Evolutionary conservation across 2,329 filamentous ascomycete genomes (phyloP).

Genomic region (Cytospora schulzeri): DNA sequence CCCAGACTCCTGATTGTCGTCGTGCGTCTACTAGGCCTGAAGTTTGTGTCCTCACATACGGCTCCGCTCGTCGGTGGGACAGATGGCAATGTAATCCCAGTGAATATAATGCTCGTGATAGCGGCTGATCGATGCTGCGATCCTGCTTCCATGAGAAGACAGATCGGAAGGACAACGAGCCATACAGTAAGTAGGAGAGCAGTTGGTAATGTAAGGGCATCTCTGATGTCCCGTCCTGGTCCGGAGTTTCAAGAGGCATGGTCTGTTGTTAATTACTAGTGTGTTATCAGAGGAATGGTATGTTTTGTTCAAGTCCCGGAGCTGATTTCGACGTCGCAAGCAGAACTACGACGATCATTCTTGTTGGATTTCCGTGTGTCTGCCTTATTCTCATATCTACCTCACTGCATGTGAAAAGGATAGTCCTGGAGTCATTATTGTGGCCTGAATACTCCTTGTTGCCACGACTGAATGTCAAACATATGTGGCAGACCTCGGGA

Average conservation of each 20-base stretch:
- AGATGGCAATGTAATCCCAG: not conserved
- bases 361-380: too few relatives aligned
- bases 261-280: not conserved
- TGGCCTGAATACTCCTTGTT: too few relatives aligned
- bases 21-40: too few relatives aligned
- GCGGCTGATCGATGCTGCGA: not conserved
- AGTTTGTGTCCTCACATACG: not conserved
- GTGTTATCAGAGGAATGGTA: too few relatives aligned
- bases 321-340: too few relatives aligned
- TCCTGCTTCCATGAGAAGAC: not conserved
- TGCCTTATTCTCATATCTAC: too few relatives aligned
- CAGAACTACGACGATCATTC: too few relatives aligned
- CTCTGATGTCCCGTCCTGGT: not conserved
- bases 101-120: not conserved
- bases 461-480: too few relatives aligned
- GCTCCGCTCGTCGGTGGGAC: not conserved
- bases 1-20: accelerated
- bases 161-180: not conserved
- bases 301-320: too few relatives aligned
- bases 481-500: too few relatives aligned
- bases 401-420: too few relatives aligned
- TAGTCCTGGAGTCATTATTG: too few relatives aligned
- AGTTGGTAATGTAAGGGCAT: not conserved
- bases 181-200: not conserved
- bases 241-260: not conserved